phyloP scores from a whole-genome alignment of 345 rosid genomes.

The Populus ilicifolia region DNA sequence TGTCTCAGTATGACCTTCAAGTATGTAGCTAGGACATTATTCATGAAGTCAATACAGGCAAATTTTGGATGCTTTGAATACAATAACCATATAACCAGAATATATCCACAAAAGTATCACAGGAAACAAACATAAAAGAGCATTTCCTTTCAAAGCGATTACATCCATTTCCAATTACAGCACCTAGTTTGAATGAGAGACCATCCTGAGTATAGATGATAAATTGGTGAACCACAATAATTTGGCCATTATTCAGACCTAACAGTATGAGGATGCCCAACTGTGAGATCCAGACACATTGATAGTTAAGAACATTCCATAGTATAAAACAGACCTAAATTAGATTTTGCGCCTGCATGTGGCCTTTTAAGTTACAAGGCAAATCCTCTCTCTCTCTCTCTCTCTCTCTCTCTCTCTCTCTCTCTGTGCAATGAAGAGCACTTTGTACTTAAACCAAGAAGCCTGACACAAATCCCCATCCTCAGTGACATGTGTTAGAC shows the following conservation, averaged over 20 bases:
- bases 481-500: neutral
- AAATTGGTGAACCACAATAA: neutral
- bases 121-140: neutral
- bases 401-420: too few species aligned
- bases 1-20: neutral
- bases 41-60: neutral
- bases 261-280: neutral
- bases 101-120: neutral
- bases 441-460: neutral
- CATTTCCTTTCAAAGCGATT: neutral
- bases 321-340: neutral
- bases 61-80: neutral
- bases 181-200: neutral
- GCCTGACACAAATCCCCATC: neutral
- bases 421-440: neutral
- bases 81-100: neutral
- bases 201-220: neutral
- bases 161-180: neutral
- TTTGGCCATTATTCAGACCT: neutral
- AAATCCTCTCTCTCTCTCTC: neutral
- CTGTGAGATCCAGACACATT: neutral
- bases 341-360: neutral
- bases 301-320: neutral
- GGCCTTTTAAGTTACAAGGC: slow-evolving; percentile 1
- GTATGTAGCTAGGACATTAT: neutral